Evolutionary conservation across 371 early-diverging fungal genomes (phyloP).

Genomic region (Apophysomyces elegans): DNA sequence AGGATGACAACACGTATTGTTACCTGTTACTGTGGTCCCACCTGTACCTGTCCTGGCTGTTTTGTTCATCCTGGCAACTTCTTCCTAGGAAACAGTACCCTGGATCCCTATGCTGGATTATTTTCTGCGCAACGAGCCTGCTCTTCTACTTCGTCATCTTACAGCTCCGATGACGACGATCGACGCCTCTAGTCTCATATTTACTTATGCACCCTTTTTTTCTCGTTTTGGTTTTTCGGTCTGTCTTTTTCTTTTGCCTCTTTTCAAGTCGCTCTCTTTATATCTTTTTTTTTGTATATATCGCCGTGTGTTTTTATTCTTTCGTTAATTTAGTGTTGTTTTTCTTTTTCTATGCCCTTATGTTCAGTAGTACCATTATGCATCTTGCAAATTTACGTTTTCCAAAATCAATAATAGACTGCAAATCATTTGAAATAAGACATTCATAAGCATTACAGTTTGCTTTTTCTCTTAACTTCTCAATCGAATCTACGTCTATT

Average conservation of each 20-base stretch:
- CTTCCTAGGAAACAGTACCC: conserved; percentile 24
- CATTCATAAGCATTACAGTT: not conserved
- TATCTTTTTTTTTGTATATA: conserved; percentile 5
- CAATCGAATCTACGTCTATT: not conserved
- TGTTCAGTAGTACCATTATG: conserved; percentile 10
- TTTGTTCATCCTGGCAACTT: conserved; percentile 42
- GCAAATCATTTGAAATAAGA: not conserved
- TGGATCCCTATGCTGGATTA: conserved; percentile 36
- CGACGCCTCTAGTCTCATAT: not conserved
- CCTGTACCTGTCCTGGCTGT: conserved; percentile 42
- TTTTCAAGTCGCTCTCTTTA: conserved; percentile 7
- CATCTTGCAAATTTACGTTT: conserved; percentile 9
- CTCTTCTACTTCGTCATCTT: conserved; percentile 34
- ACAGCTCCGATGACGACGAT: conserved; percentile 37
- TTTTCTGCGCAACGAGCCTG: conserved; percentile 15
- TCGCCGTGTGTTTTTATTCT: conserved; percentile 13
- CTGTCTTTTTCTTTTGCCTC: not conserved
- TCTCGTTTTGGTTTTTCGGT: not conserved
- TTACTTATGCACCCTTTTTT: not conserved
- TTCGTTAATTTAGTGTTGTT: conserved; percentile 3
- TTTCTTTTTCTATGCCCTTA: conserved; percentile 5
- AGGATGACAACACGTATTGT: conserved; percentile 35
- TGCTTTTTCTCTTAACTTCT: not conserved
- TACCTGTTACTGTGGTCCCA: conserved; percentile 39
- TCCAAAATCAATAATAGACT: not conserved